Evolutionary conservation across 768 basidiomycete genomes (phyloP).

Genomic region (Amanita subjunquillea): DNA sequence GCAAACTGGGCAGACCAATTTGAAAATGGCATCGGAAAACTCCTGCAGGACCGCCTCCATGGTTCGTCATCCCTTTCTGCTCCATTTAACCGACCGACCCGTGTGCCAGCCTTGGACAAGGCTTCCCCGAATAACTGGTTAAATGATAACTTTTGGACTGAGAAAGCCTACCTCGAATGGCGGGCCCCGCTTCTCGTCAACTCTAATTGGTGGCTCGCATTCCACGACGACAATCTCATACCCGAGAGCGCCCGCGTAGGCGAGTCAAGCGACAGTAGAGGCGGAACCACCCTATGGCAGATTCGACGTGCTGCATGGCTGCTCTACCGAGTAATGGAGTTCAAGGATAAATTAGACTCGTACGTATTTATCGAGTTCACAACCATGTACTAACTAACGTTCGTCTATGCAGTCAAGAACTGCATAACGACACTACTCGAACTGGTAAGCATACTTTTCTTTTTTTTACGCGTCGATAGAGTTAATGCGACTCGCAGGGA

Average conservation of each 20-base stretch:
- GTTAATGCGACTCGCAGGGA: constrained; percentile 21
- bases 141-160: constrained; percentile 86
- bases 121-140: constrained; percentile 88
- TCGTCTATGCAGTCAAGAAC: constrained; percentile 42
- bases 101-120: constrained; percentile 59
- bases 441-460: constrained; percentile 34
- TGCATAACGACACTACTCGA: constrained; percentile 61
- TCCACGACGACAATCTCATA: constrained; percentile 60
- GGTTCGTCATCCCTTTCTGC: constrained; percentile 31
- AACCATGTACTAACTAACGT: not conserved
- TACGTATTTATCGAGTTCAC: constrained; percentile 22
- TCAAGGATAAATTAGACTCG: constrained; percentile 58
- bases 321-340: constrained; percentile 58
- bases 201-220: constrained; percentile 95
- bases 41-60: constrained; percentile 63
- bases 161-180: constrained; percentile 83
- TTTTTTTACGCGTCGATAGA: not conserved
- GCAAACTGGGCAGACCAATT: constrained; percentile 60
- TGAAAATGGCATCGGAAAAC: constrained; percentile 53
- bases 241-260: constrained; percentile 32
- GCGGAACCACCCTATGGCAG: constrained; percentile 70
- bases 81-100: constrained; percentile 10
- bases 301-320: constrained; percentile 79
- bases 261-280: constrained; percentile 25
- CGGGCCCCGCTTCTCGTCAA: constrained; percentile 77